phyloP scores from a whole-genome alignment of 2,329 filamentous ascomycete species.

The Calonectria pseudoturangicola region DNA sequence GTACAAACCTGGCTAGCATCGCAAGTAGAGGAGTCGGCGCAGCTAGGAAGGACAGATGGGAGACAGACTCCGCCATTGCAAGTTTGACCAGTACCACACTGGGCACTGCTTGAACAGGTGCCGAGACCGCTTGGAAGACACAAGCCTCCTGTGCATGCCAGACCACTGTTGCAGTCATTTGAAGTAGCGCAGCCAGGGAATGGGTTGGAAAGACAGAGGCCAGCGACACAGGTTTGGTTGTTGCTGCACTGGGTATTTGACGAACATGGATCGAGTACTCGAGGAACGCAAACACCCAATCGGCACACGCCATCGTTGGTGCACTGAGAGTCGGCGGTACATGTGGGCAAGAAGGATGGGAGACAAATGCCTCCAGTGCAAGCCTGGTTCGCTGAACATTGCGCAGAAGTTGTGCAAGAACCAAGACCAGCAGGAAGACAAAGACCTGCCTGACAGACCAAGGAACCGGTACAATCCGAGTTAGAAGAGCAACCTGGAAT shows the following conservation, averaged over 20 bases:
- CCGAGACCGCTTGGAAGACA: not conserved
- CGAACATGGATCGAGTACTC: not conserved
- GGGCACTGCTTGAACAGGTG: not conserved
- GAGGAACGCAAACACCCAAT: conserved; percentile 28
- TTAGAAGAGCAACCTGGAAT: not conserved
- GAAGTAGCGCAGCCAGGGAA: conserved; percentile 2
- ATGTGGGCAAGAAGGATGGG: conserved; percentile 11
- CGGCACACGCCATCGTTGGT: conserved; percentile 5
- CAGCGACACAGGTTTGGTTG: conserved; percentile 17
- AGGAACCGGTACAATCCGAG: not conserved
- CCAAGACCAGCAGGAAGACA: conserved; percentile 20
- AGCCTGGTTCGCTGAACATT: conserved; percentile 1
- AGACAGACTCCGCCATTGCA: conserved; percentile 27
- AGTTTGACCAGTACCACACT: conserved; percentile 11
- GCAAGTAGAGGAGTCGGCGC: not conserved
- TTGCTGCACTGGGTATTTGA: not conserved
- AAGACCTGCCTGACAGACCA: conserved; percentile 10
- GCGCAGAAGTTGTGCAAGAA: not conserved
- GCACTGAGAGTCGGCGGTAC: conserved; percentile 6
- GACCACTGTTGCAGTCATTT: conserved; percentile 14
- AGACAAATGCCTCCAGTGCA: conserved; percentile 27
- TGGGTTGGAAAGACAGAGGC: not conserved
- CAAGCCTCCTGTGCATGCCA: not conserved
- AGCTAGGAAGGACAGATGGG: not conserved
- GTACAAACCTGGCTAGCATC: not conserved